Evolutionary conservation across 139 green algal species (phyloP), one percentile per base, ranked within the genome.

Genomic region (Ettlia oleoabundans): DNA sequence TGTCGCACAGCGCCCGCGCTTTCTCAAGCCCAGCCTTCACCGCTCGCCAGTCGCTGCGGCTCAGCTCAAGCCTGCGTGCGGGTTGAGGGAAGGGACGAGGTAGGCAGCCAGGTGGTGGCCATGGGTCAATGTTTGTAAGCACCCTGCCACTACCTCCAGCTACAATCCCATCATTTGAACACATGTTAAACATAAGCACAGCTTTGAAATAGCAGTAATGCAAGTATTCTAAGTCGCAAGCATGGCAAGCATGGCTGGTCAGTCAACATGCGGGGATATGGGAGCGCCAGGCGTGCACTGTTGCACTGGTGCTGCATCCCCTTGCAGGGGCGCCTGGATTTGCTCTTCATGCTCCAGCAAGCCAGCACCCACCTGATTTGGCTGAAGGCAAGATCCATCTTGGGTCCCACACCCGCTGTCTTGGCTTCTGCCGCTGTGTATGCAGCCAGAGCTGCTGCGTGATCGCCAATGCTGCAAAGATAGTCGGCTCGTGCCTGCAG

Each of bases 361-460:
- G 40, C 55, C 30, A 37, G 30, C 43, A 3, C 42, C n/a, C 43
- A 82, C 47, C 77, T 38, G 33, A 61, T 83, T 42, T 40, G 52
- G 35, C 22, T 37, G 81, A 99, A 98, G 18, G 93, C 89, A 4
- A 98, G 86, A 89, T 99, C 97, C 90, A 99, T 93, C 85, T 98
- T 98, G 42, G 92, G 93, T 18, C 95, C 95, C 58, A 93, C 88
- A n/a, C 94, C 93, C 2, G 97, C 91, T 52, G 96, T 99, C 85
- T 97, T 98, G 35, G 81, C 85, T 80, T 96, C 93, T 1, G 94
- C 92, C 32, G 71, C 89, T 26, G 90, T 81, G 68, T 93, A 98
- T 8, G 95, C 96, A 30, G 83, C 87, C 10, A 88, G 26, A 32
- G 96, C 95, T 8, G 79, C 93, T 26, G 93, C 87, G 24, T 87